phyloP scores from a whole-genome alignment of 352 stramenopile genomes.

The Blastocystis sp. region DNA sequence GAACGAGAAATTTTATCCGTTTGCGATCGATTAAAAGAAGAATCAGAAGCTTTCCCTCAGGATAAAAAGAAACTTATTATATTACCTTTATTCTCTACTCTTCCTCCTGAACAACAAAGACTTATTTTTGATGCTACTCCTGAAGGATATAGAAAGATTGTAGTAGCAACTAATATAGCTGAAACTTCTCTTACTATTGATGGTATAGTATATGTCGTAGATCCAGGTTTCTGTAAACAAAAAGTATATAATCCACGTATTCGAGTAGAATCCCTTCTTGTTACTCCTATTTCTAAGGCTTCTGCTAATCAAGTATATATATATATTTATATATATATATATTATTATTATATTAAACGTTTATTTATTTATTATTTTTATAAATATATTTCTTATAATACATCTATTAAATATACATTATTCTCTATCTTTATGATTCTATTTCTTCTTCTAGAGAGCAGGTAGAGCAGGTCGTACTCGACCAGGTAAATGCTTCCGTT shows the following conservation, averaged over 20 bases:
- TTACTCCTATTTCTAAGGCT: slow-evolving; percentile 86
- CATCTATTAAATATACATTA: too few species aligned
- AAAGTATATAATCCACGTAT: slow-evolving; percentile 97
- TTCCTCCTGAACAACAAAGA: slow-evolving; percentile 68
- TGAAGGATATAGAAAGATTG: slow-evolving; percentile 63
- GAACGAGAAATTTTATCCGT: slow-evolving; percentile 89
- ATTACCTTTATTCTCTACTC: slow-evolving; percentile 77
- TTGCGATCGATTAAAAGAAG: slow-evolving; percentile 63
- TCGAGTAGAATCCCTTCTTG: slow-evolving; percentile 86
- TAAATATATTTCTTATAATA: too few species aligned
- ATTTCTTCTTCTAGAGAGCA: slow-evolving; percentile 55
- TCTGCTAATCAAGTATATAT: slow-evolving; percentile 53
- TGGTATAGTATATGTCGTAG: slow-evolving; percentile 96
- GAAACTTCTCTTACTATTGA: slow-evolving; percentile 99
- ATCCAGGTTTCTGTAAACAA: slow-evolving; percentile 96
- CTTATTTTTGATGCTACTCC: slow-evolving; percentile 74
- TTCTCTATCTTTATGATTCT: too few species aligned
- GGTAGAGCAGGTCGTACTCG: slow-evolving; percentile 78
- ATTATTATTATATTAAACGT: not conserved
- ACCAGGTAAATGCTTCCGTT: slow-evolving; percentile 85
- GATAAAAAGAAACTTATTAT: slow-evolving; percentile 55
- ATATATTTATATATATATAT: slow-evolving; percentile 6
- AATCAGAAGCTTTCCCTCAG: slow-evolving; percentile 46
- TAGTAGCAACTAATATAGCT: slow-evolving; percentile 96
- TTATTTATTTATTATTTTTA: not conserved